Evolutionary conservation across 2,329 filamentous ascomycete genomes (phyloP).

Genomic region (Phialophora macrospora): DNA sequence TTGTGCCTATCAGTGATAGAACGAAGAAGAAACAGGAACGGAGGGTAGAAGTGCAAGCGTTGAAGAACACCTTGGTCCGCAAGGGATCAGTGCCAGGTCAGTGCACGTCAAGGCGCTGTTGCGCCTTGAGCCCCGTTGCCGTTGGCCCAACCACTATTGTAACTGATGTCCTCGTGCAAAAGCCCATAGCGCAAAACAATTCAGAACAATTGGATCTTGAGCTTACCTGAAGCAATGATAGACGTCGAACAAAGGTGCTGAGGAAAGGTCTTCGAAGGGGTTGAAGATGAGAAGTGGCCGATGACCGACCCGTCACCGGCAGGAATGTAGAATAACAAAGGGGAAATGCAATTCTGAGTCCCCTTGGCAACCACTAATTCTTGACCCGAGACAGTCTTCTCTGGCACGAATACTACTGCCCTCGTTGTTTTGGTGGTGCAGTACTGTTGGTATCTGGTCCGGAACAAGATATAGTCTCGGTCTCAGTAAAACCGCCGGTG

Average conservation of each 20-base stretch:
- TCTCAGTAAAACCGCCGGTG: constrained; percentile 8
- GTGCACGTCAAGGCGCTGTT: constrained; percentile 34
- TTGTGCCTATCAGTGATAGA: constrained; percentile 26
- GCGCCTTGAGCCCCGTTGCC: constrained; percentile 12
- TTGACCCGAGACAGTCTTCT: constrained; percentile 18
- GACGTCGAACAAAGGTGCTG: constrained; percentile 15
- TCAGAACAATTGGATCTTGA: constrained; percentile 6
- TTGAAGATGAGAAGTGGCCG: constrained; percentile 19
- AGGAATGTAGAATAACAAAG: constrained; percentile 35
- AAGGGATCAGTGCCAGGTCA: constrained; percentile 35
- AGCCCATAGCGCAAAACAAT: constrained; percentile 25
- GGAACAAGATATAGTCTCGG: constrained; percentile 20
- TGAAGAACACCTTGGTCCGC: constrained; percentile 33
- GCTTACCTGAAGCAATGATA: constrained; percentile 27
- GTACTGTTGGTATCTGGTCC: constrained; percentile 15
- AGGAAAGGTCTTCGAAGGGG: constrained; percentile 17
- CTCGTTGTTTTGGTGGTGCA: constrained; percentile 19
- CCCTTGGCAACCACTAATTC: constrained; percentile 34
- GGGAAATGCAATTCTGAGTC: constrained; percentile 28
- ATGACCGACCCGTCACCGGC: constrained; percentile 19
- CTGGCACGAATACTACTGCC: constrained; percentile 15
- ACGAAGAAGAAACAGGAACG: constrained; percentile 24
- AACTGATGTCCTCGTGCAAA: constrained; percentile 22
- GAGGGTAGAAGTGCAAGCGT: constrained; percentile 21
- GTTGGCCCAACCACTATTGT: constrained; percentile 24